phyloP scores from a whole-genome alignment of 1,284 basidiomycete species.

The Ganoderma resinaceum region DNA sequence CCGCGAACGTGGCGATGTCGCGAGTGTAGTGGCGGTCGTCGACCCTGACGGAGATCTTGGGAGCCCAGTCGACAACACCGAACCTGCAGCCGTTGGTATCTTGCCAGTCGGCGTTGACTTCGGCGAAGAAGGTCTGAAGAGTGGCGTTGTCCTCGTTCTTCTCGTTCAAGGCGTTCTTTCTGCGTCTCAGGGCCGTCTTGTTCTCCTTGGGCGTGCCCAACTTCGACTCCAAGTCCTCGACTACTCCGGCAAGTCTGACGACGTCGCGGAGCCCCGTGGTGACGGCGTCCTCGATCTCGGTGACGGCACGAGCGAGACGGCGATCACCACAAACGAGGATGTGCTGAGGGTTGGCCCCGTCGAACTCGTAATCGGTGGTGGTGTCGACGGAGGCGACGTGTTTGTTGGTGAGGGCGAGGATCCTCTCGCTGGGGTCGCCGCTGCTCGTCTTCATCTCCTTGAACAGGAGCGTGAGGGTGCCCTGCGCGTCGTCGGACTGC shows the following conservation, averaged over 20 bases:
- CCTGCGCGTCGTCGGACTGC: conserved; percentile 34
- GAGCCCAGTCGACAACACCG: conserved; percentile 42
- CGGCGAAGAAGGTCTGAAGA: conserved; percentile 34
- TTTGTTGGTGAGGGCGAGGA: conserved; percentile 38
- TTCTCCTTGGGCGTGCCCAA: background rate
- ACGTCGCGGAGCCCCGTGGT: background rate
- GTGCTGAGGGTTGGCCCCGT: conserved; percentile 33
- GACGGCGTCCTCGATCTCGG: background rate
- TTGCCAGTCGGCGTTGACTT: conserved; percentile 31
- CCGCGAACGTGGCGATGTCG: conserved; percentile 34
- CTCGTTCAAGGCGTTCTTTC: conserved; percentile 23
- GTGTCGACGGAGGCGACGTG: conserved; percentile 36
- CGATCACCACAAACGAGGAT: conserved; percentile 38
- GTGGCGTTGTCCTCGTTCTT: conserved; percentile 30
- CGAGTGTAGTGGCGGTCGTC: conserved; percentile 37
- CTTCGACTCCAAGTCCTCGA: background rate
- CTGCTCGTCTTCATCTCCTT: conserved; percentile 31
- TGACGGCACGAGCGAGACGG: conserved; percentile 20
- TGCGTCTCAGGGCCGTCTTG: conserved; percentile 15
- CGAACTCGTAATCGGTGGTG: conserved; percentile 37
- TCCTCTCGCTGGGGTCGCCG: conserved; percentile 34
- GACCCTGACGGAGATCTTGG: conserved; percentile 37
- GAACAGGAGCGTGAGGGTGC: conserved; percentile 34
- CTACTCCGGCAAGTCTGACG: background rate
- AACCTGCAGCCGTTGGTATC: conserved; percentile 34